Percentiles rank a stretch among this genome's conserved stretches.
Evolutionary conservation across 1,284 basidiomycete genomes (phyloP).

Genomic region (Malassezia caprae): DNA sequence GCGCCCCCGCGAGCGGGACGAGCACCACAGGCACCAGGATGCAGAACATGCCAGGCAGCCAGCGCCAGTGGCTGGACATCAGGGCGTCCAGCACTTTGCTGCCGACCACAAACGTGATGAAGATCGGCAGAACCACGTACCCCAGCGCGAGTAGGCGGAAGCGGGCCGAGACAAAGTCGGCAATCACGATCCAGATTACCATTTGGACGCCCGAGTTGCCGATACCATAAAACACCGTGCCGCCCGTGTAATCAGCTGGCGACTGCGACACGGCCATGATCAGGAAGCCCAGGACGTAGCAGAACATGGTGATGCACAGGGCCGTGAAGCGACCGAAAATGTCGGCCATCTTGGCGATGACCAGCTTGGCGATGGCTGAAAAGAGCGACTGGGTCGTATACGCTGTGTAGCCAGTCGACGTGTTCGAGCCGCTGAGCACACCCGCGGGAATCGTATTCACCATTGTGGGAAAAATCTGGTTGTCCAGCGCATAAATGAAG

Average conservation of each 20-base stretch:
- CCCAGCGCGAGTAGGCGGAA: conserved; percentile 39
- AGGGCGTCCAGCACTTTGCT: conserved; percentile 16
- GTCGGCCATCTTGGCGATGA: conserved; percentile 44
- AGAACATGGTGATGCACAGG: conserved; percentile 27
- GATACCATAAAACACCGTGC: conserved; percentile 38
- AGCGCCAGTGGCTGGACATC: conserved; percentile 28
- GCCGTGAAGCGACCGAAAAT: conserved; percentile 44
- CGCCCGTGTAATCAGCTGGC: conserved; percentile 25
- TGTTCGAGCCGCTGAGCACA: not conserved
- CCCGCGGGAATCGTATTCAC: not conserved
- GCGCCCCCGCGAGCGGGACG: conserved; percentile 29
- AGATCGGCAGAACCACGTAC: conserved; percentile 35
- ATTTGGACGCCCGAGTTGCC: conserved; percentile 45
- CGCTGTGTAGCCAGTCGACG: not conserved
- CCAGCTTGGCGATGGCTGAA: conserved; percentile 43
- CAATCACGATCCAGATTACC: conserved; percentile 45
- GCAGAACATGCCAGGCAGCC: conserved; percentile 43
- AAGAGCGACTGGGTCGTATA: conserved; percentile 34
- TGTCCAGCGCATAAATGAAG: conserved; percentile 12
- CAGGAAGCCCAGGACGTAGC: conserved; percentile 42
- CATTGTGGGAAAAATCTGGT: not conserved
- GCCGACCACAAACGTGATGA: conserved; percentile 39
- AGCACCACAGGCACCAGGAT: conserved; percentile 42
- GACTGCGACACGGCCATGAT: conserved; percentile 34
- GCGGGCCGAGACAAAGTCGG: conserved; percentile 40